Percentiles rank a stretch among this genome's conserved stretches.
Conservation (phyloP, 2,329 filamentous ascomycete species). For the Cytospora chrysosperma region DNA sequence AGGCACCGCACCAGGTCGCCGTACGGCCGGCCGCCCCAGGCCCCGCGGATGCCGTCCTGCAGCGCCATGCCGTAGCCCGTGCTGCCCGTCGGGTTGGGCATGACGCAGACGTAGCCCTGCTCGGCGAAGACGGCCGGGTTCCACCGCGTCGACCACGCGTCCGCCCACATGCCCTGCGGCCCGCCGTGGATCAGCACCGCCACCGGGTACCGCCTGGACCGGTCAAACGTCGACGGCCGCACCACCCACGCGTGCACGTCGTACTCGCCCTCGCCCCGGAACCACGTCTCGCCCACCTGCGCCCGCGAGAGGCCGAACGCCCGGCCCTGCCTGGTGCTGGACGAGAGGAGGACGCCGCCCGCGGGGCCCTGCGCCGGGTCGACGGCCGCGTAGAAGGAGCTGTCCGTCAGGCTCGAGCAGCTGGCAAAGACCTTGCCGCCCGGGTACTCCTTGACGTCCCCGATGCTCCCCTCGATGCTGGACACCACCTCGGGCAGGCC, state of each 20-base stretch:
- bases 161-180: constrained; percentile 73
- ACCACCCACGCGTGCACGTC: constrained; percentile 70
- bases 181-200: constrained; percentile 81
- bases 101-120: constrained; percentile 80
- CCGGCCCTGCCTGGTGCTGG: constrained; percentile 63
- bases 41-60: constrained; percentile 70
- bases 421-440: constrained; percentile 57
- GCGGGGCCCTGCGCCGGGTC: constrained; percentile 42
- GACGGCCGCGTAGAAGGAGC: constrained; percentile 65
- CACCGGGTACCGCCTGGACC: constrained; percentile 72
- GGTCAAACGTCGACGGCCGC: constrained; percentile 66
- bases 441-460: constrained; percentile 44
- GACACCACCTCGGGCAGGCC: constrained; percentile 51
- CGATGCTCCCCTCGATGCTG: constrained; percentile 51
- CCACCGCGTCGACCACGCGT: constrained; percentile 80
- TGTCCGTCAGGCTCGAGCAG: constrained; percentile 69
- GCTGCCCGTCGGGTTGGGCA: constrained; percentile 80
- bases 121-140: constrained; percentile 85
- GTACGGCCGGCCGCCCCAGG: constrained; percentile 87
- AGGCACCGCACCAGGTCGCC: constrained; percentile 77
- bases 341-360: constrained; percentile 56
- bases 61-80: constrained; percentile 80
- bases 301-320: constrained; percentile 63
- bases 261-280: constrained; percentile 57
- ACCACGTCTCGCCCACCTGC: constrained; percentile 70